Conservation (phyloP, 2,329 filamentous ascomycete genomes). For the Leptographium procerum region DNA sequence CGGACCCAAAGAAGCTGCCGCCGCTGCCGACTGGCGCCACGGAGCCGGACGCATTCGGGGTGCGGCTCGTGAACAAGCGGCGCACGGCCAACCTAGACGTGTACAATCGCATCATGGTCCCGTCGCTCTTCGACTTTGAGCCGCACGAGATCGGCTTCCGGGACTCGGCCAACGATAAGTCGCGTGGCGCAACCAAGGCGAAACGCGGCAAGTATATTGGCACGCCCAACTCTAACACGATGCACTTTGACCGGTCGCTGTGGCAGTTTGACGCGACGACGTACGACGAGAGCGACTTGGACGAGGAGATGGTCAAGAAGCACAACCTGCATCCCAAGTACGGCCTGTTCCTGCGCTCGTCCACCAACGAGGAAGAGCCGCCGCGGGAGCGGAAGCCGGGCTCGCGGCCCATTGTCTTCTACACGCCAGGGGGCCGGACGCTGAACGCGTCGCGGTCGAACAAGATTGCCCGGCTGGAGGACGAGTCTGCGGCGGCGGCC, state of each 20-base stretch:
- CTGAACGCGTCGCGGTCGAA: constrained; percentile 35
- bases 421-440: constrained; percentile 35
- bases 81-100: constrained; percentile 25
- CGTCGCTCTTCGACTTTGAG: constrained; percentile 35
- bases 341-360: constrained; percentile 39
- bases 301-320: constrained; percentile 36
- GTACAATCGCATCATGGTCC: constrained; percentile 43
- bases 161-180: constrained; percentile 45
- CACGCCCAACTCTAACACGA: constrained; percentile 39
- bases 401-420: constrained; percentile 36
- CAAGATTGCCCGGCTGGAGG: constrained; percentile 17
- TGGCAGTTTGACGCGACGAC: constrained; percentile 40
- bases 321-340: constrained; percentile 40
- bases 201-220: constrained; percentile 43
- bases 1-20: constrained; percentile 14
- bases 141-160: constrained; percentile 47
- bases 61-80: constrained; percentile 32
- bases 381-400: constrained; percentile 30
- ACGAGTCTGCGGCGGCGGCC: constrained; percentile 1
- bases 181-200: constrained; percentile 39
- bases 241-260: constrained; percentile 43
- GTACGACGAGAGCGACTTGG: constrained; percentile 37
- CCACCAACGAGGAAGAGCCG: constrained; percentile 31
- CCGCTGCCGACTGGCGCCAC: constrained; percentile 26
- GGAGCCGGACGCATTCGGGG: constrained; percentile 40